Percentiles rank a stretch among this genome's conserved stretches.
phyloP scores from a whole-genome alignment of 2,329 filamentous ascomycete genomes.

The Alternaria burnsii region DNA sequence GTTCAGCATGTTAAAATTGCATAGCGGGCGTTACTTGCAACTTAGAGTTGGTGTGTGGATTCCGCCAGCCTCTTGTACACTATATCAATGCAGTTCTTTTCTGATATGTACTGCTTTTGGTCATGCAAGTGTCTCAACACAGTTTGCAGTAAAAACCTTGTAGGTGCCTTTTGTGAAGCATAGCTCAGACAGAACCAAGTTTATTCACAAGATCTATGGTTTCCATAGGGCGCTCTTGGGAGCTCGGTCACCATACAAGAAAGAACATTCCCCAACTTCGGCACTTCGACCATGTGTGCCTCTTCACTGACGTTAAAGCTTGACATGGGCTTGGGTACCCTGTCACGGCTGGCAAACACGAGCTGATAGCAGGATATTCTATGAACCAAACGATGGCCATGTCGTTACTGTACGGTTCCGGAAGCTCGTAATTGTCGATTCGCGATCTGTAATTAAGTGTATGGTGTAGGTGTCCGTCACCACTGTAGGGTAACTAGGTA shows the following conservation, averaged over 20 bases:
- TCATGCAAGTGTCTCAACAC: neutral
- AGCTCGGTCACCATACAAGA: neutral
- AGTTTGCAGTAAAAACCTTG: neutral
- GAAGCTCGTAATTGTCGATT: neutral
- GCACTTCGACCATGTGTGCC: neutral
- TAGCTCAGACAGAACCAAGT: neutral
- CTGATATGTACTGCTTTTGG: neutral
- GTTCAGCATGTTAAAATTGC: constrained; percentile 11
- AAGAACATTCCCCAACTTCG: neutral
- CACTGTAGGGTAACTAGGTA: too few species aligned
- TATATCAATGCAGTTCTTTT: neutral
- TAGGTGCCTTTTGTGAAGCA: neutral
- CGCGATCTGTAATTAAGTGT: too few species aligned
- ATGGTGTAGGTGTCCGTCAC: too few species aligned
- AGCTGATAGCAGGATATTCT: too few species aligned
- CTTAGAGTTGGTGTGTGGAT: neutral
- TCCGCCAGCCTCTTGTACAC: constrained; percentile 6
- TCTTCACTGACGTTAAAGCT: too few species aligned
- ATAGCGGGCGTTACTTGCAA: constrained; percentile 19
- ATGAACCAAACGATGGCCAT: too few species aligned
- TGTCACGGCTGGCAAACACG: too few species aligned
- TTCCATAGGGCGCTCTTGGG: neutral
- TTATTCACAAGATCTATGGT: neutral
- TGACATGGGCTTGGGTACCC: too few species aligned
- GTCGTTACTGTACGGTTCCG: neutral